A percentile compares a stretch with the other conserved stretches of the same genome.
These are phyloP conservation scores for Beta macrorhiza DNA, from an alignment of 179 eudicot species.

Conservation along the genomic window DNA sequence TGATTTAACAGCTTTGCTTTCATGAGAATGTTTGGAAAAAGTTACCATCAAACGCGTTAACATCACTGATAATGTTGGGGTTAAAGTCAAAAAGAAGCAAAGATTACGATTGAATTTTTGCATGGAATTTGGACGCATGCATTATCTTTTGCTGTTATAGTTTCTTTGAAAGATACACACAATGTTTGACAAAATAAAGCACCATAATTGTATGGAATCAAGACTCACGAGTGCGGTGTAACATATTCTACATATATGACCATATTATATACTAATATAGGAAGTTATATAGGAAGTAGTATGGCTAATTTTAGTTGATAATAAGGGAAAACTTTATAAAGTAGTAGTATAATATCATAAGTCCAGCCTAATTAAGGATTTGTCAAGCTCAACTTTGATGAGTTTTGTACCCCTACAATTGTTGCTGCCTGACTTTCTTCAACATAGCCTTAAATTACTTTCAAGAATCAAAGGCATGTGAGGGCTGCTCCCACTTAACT, in stretches of 20 bases:
- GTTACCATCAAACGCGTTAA: slow-evolving; percentile 34
- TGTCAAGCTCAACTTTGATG: too few relatives aligned
- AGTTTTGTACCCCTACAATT: too few relatives aligned
- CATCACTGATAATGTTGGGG: slow-evolving; percentile 25
- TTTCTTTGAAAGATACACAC: neutral
- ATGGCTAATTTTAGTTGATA: too few relatives aligned
- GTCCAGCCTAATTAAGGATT: too few relatives aligned
- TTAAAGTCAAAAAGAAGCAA: slow-evolving; percentile 33
- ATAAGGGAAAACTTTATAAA: too few relatives aligned
- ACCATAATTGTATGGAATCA: neutral
- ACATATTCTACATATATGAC: too few relatives aligned
- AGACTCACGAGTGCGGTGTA: too few relatives aligned
- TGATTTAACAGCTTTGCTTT: slow-evolving; percentile 19
- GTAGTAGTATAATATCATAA: too few relatives aligned
- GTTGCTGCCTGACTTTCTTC: too few relatives aligned
- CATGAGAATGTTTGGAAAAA: slow-evolving; percentile 29
- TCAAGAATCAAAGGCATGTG: slow-evolving; percentile 7
- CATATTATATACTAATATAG: too few relatives aligned
- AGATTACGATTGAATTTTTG: slow-evolving; percentile 32
- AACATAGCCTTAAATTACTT: neutral
- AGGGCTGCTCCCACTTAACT: neutral
- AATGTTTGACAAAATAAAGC: neutral
- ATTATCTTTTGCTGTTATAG: neutral
- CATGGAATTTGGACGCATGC: slow-evolving; percentile 32
- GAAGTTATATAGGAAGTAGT: too few relatives aligned